Percentiles rank a stretch among this genome's conserved stretches.
Conservation (phyloP, 306 rosid species). For the Mimosa bimucronata region DNA sequence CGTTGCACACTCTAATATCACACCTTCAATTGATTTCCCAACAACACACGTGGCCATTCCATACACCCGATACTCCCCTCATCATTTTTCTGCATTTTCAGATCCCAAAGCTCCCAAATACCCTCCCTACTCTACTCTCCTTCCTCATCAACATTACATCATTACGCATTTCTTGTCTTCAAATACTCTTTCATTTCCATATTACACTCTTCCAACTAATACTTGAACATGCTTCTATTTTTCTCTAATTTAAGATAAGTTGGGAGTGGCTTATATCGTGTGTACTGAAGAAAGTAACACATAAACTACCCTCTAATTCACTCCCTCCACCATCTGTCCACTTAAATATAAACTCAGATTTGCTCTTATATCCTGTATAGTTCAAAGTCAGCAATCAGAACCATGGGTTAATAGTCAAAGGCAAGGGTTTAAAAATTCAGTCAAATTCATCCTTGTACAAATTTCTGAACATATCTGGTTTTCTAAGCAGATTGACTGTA, state of each 20-base stretch:
- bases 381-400: conserved; percentile 5
- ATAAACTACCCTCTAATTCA: neutral
- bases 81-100: neutral
- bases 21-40: neutral
- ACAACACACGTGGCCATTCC: neutral
- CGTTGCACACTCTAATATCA: neutral
- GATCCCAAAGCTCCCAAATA: neutral
- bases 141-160: neutral
- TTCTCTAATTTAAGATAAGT: no score
- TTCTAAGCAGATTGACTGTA: neutral
- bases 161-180: neutral
- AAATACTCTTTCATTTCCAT: neutral
- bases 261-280: no score
- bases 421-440: neutral
- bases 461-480: neutral
- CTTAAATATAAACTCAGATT: no score
- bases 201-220: no score
- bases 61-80: neutral
- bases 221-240: no score
- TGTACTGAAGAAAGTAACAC: neutral
- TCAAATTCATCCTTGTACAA: conserved; percentile 13
- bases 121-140: neutral
- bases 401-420: neutral
- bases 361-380: no score
- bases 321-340: no score